These are phyloP conservation scores for Sporothrix phasma DNA, from an alignment of 2,329 filamentous ascomycete species.

Conservation along the genomic window DNA sequence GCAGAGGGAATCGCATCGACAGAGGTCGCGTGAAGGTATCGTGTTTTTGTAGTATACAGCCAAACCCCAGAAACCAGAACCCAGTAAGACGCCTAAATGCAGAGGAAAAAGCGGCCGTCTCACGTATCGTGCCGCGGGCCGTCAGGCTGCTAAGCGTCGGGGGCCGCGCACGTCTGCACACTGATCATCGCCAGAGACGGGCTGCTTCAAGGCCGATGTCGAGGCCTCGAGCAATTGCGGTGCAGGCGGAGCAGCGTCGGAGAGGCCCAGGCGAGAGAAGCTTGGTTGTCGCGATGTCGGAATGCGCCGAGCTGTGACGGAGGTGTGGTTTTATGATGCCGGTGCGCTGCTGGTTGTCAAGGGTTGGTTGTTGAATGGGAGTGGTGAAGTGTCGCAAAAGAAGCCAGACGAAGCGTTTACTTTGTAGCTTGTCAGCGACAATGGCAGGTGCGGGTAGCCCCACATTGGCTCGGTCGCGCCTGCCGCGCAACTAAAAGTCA, in stretches of 20 bases:
- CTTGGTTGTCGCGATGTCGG: too few relatives aligned
- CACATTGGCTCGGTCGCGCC: not conserved
- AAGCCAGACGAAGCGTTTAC: too few relatives aligned
- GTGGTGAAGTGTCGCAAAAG: not conserved
- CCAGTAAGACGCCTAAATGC: not conserved
- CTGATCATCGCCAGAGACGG: not conserved
- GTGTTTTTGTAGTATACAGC: not conserved
- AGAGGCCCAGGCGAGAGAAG: not conserved
- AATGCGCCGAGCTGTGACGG: not conserved
- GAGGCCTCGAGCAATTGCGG: not conserved
- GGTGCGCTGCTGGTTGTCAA: not conserved
- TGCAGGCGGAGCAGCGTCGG: not conserved
- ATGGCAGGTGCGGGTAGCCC: not conserved
- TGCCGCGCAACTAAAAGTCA: not conserved
- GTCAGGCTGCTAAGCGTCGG: not conserved
- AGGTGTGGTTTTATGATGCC: not conserved
- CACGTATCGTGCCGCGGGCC: not conserved
- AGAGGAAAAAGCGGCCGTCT: not conserved
- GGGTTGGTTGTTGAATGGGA: not conserved
- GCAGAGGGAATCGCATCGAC: not conserved
- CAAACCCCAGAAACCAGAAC: not conserved
- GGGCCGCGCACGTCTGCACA: not conserved
- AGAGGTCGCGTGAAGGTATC: not conserved
- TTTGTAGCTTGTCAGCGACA: too few relatives aligned
- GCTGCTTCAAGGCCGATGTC: not conserved